Conservation (phyloP, 2,329 filamentous ascomycete genomes). For the Claviceps monticola region DNA sequence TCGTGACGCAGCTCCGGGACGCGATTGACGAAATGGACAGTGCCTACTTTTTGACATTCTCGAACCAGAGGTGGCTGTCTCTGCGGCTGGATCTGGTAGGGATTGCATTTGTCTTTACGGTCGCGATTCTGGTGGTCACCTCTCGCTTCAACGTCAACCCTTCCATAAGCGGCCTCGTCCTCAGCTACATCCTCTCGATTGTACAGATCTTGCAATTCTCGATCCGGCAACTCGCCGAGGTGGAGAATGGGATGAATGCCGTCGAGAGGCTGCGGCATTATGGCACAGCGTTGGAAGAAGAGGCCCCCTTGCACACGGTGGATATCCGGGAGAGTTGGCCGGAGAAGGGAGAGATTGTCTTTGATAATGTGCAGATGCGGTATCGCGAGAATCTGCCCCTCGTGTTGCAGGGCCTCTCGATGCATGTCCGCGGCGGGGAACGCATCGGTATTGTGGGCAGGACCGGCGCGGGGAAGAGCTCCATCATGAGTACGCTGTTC, state of each 20-base stretch:
- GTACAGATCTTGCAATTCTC: conserved; percentile 95
- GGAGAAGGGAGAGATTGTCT: conserved; percentile 67
- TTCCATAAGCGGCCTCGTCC: conserved; percentile 72
- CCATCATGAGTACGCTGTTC: conserved; percentile 73
- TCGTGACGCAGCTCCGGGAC: conserved; percentile 52
- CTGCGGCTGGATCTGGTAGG: conserved; percentile 75
- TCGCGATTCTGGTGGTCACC: conserved; percentile 82
- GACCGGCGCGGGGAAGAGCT: conserved; percentile 71
- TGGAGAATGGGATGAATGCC: conserved; percentile 96
- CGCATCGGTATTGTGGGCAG: conserved; percentile 70
- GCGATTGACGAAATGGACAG: conserved; percentile 85
- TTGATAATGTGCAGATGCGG: conserved; percentile 64
- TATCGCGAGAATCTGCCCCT: conserved; percentile 60
- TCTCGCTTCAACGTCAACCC: conserved; percentile 76
- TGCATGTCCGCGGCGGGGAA: conserved; percentile 63
- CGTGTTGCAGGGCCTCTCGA: conserved; percentile 54
- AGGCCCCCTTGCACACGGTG: conserved; percentile 67
- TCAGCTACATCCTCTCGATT: conserved; percentile 86
- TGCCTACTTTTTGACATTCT: conserved; percentile 89
- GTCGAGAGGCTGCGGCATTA: conserved; percentile 89
- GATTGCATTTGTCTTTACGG: conserved; percentile 71
- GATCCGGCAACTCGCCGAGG: conserved; percentile 82
- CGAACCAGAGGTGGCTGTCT: conserved; percentile 88
- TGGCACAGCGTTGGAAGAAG: conserved; percentile 72
- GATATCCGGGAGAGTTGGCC: conserved; percentile 71